A percentile compares a stretch with the other conserved stretches of the same genome.
phyloP scores from a whole-genome alignment of 345 rosid genomes.

The Turnera subulata region DNA sequence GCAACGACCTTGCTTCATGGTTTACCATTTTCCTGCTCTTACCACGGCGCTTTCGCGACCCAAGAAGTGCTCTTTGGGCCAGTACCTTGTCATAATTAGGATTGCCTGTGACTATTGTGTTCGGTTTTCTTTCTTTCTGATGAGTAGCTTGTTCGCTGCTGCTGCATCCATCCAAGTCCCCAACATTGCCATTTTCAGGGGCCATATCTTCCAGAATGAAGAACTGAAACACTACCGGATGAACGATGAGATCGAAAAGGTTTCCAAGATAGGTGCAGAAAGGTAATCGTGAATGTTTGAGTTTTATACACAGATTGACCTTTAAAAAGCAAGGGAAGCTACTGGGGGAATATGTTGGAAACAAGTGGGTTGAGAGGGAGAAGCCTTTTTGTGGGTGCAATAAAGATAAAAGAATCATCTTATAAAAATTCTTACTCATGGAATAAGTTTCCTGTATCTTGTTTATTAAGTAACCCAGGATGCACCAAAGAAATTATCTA shows the following conservation, averaged over 20 bases:
- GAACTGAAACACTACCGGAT: neutral
- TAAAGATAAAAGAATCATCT: conserved; percentile 1
- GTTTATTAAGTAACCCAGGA: conserved; percentile 28
- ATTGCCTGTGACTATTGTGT: conserved; percentile 10
- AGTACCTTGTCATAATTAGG: conserved; percentile 35
- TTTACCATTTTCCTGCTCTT: conserved; percentile 23
- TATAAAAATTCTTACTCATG: conserved; percentile 24
- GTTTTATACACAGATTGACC: neutral
- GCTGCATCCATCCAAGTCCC: conserved; percentile 18
- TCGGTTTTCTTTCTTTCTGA: conserved; percentile 11
- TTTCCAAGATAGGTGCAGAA: conserved; percentile 8
- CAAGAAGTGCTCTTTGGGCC: conserved; percentile 39
- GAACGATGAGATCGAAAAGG: neutral
- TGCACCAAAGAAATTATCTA: conserved; percentile 10
- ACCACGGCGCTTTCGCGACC: conserved; percentile 25
- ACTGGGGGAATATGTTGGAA: conserved; percentile 14
- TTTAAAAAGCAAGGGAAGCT: conserved; percentile 8
- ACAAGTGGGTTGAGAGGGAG: conserved; percentile 9
- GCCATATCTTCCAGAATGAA: conserved; percentile 21
- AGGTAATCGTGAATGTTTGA: neutral
- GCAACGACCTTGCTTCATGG: conserved; percentile 24
- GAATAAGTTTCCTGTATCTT: conserved; percentile 34
- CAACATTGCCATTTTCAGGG: conserved; percentile 21
- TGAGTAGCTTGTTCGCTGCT: conserved; percentile 13
- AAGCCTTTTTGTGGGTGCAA: conserved; percentile 16